A percentile compares a stretch with the other conserved stretches of the same genome.
These are phyloP conservation scores for Candida ipomoeae DNA, from an alignment of 805 yeast genomes.

Conservation along the genomic window DNA sequence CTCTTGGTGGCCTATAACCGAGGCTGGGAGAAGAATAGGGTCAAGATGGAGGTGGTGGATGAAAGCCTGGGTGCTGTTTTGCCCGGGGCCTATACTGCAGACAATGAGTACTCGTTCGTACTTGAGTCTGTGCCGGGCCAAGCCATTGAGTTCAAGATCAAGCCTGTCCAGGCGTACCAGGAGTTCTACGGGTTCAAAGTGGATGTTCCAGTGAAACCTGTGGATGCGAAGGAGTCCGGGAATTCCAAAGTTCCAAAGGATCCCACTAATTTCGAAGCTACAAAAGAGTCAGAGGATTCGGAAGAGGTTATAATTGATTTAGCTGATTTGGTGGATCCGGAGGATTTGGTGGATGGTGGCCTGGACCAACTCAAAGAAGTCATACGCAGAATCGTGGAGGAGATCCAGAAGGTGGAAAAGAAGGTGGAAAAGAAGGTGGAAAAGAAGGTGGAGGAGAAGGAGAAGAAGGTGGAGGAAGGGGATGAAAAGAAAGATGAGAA, in stretches of 20 bases:
- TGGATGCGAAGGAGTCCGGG: too few species aligned
- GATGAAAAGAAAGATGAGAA: neutral
- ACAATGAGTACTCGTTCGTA: conserved; percentile 7
- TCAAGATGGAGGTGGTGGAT: conserved; percentile 9
- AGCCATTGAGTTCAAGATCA: neutral
- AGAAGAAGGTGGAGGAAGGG: neutral
- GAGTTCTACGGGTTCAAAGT: conserved; percentile 6
- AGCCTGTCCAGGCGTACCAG: conserved; percentile 4
- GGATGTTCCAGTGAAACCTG: neutral
- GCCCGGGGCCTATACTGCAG: conserved; percentile 6
- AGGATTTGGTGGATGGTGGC: neutral
- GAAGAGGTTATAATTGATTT: too few species aligned
- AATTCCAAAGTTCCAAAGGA: too few species aligned
- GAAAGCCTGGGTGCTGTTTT: conserved; percentile 4
- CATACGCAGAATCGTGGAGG: neutral
- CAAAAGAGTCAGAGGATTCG: too few species aligned
- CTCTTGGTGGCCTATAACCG: conserved; percentile 8
- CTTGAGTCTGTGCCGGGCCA: neutral
- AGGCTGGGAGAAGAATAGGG: conserved; percentile 7
- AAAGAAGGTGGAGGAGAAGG: neutral
- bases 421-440: neutral
- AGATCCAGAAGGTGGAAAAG: neutral
- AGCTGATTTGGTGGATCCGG: too few species aligned
- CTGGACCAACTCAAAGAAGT: neutral
- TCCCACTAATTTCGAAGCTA: too few species aligned